These are phyloP conservation scores for Fusarium subtropicale DNA, from an alignment of 2,329 filamentous ascomycete genomes.

Conservation along the genomic window DNA sequence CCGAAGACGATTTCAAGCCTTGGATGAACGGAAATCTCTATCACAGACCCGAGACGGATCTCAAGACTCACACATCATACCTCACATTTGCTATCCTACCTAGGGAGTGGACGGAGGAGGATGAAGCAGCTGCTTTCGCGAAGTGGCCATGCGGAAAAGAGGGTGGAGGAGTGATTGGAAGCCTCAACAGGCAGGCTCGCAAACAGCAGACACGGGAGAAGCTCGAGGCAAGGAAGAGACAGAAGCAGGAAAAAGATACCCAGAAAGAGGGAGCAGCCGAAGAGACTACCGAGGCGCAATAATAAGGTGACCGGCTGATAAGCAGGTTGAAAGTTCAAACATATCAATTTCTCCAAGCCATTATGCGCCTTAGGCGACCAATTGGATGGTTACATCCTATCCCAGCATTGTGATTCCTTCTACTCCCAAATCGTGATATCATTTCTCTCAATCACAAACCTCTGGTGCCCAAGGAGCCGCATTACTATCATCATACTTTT, in stretches of 20 bases:
- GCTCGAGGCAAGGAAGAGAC: constrained; percentile 60
- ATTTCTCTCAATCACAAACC: constrained; percentile 8
- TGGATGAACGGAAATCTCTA: constrained; percentile 83
- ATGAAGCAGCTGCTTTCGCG: constrained; percentile 75
- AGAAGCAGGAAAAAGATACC: constrained; percentile 48
- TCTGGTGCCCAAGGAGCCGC: not conserved
- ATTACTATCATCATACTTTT: not conserved
- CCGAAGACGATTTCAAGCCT: constrained; percentile 57
- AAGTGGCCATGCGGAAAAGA: constrained; percentile 72
- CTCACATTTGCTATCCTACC: constrained; percentile 92
- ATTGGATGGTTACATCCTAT: constrained; percentile 1
- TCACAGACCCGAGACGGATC: constrained; percentile 84
- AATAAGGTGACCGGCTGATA: constrained; percentile 11
- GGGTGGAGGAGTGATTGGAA: constrained; percentile 63
- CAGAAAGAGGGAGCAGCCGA: constrained; percentile 32
- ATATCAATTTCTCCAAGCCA: constrained; percentile 1
- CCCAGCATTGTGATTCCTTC: constrained; percentile 8
- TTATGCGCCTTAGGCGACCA: not conserved
- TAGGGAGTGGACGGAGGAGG: constrained; percentile 84
- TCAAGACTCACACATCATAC: constrained; percentile 98
- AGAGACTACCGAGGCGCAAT: constrained; percentile 34
- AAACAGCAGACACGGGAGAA: constrained; percentile 68
- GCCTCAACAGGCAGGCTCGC: constrained; percentile 64
- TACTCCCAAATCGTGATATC: constrained; percentile 13
- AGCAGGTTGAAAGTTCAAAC: constrained; percentile 13